Evolutionary conservation across 1,284 basidiomycete genomes (phyloP), one percentile per base, ranked within the genome.

Genomic region (Pterulicium gracile): DNA sequence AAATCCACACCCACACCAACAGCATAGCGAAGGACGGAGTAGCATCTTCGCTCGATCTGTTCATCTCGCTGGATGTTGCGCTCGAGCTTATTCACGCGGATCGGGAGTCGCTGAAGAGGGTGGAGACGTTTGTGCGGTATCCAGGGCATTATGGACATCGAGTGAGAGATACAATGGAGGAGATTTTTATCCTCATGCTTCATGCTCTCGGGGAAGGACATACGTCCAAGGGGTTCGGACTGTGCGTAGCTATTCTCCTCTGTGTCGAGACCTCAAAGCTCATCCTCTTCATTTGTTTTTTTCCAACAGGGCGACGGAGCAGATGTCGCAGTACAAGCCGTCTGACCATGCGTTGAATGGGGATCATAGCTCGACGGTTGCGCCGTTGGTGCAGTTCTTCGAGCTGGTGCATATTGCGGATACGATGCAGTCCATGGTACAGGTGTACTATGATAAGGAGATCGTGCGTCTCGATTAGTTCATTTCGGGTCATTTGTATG

Each of bases 361-460:
- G n/a, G 36, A 39, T 4, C 76, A 81, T 46, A 78, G 77, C 46
- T 83, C 79, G 14, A 79, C 75, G 20, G 92, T 98, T 1, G 90
- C 92, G 0, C 93, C 95, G 0, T 66, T 98, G 1, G 69, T 97
- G 40, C 93, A 98, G 62, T 98, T 98, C 65, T 98, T 98, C 55
- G 95, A 98, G 68, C 72, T 98, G 14, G 94, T 96, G 0, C 95
- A 98, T 66, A 73, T 98, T 14, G 96, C 92, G 0, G 95, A 98
- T 61, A 98, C 91, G 15, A 97, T 98, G 44, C 90, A 94, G 65
- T 90, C 87, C 21, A 96, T 98, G 82, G 81, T 96, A 1, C 91
- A 98, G 55, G 95, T 98, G 1, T 98, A 95, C 64, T 98, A 94
- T 58, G 93, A 98, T 58, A 94, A 94, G 59, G 94, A 96, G 58